Conservation (phyloP, 192 early-diverging fungal species). For the Gigaspora rosea region DNA sequence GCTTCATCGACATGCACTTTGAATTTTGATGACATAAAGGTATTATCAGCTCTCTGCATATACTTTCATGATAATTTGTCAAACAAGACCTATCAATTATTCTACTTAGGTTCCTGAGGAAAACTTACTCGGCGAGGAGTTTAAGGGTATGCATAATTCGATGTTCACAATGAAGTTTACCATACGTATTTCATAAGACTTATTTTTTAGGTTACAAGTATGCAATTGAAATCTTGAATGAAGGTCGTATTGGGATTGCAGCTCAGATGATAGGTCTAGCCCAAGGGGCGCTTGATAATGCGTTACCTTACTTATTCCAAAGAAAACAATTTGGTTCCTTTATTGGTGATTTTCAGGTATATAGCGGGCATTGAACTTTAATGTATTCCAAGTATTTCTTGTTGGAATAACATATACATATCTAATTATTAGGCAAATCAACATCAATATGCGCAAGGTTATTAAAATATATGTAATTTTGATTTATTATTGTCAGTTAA, state of each 20-base stretch:
- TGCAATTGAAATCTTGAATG: conserved; percentile 97
- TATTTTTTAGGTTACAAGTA: conserved; percentile 85
- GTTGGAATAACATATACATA: neutral
- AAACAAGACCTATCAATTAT: neutral
- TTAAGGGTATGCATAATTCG: conserved; percentile 50
- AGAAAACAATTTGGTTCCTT: conserved; percentile 88
- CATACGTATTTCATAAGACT: neutral
- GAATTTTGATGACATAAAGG: conserved; percentile 85
- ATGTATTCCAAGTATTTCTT: neutral
- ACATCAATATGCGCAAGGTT: conserved; percentile 62
- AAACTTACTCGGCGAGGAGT: conserved; percentile 91
- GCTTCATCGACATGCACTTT: conserved; percentile 94
- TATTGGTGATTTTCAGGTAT: conserved; percentile 87
- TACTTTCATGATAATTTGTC: neutral
- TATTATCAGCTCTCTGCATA: neutral
- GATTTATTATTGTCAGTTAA: neutral
- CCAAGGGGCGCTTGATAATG: conserved; percentile 88
- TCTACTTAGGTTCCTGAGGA: conserved; percentile 67
- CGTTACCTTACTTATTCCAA: conserved; percentile 91
- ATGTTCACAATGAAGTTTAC: neutral
- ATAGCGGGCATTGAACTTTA: neutral
- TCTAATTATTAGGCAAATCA: conserved; percentile 49
- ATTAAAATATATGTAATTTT: conserved; percentile 4
- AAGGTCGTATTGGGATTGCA: conserved; percentile 97
- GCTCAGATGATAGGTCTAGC: conserved; percentile 98